phyloP scores from a whole-genome alignment of 2,329 filamentous ascomycete genomes.

The Ascochyta koolunga region DNA sequence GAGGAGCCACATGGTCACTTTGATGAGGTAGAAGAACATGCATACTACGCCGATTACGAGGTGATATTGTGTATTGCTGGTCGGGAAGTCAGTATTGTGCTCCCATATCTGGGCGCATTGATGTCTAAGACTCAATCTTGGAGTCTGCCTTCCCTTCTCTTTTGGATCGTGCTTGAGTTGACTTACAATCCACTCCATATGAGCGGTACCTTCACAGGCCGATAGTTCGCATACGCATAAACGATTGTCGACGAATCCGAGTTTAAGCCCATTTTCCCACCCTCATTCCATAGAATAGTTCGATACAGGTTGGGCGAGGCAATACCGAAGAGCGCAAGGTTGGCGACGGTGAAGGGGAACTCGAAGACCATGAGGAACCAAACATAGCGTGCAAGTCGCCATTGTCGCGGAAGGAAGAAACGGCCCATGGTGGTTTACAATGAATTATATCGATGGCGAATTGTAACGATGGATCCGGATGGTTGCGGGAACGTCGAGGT shows the following conservation, averaged over 20 bases:
- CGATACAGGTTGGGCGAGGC: slow-evolving; percentile 76
- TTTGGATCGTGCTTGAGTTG: not conserved
- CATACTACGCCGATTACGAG: slow-evolving; percentile 76
- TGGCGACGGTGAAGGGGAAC: slow-evolving; percentile 67
- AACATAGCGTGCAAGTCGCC: slow-evolving; percentile 60
- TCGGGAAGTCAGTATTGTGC: slow-evolving; percentile 50
- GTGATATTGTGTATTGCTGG: slow-evolving; percentile 75
- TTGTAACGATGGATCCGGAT: slow-evolving; percentile 9
- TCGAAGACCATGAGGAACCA: slow-evolving; percentile 68
- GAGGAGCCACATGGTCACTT: slow-evolving; percentile 72
- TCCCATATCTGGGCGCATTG: not conserved
- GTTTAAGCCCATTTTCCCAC: slow-evolving; percentile 73
- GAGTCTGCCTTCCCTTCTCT: not conserved
- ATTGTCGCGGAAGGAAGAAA: slow-evolving; percentile 62
- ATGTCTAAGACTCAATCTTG: not conserved
- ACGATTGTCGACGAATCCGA: slow-evolving; percentile 72
- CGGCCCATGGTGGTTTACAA: slow-evolving; percentile 26
- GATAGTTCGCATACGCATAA: slow-evolving; percentile 76
- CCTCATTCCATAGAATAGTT: slow-evolving; percentile 74
- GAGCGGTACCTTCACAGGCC: slow-evolving; percentile 65
- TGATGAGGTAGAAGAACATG: slow-evolving; percentile 76
- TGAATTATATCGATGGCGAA: not conserved
- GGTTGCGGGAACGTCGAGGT: slow-evolving; percentile 13
- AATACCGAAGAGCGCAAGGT: slow-evolving; percentile 74
- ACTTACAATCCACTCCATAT: slow-evolving; percentile 77